Percentiles rank a stretch among this genome's conserved stretches.
Conservation (phyloP, 148 eudicot species). For the Suaeda aralocaspica region DNA sequence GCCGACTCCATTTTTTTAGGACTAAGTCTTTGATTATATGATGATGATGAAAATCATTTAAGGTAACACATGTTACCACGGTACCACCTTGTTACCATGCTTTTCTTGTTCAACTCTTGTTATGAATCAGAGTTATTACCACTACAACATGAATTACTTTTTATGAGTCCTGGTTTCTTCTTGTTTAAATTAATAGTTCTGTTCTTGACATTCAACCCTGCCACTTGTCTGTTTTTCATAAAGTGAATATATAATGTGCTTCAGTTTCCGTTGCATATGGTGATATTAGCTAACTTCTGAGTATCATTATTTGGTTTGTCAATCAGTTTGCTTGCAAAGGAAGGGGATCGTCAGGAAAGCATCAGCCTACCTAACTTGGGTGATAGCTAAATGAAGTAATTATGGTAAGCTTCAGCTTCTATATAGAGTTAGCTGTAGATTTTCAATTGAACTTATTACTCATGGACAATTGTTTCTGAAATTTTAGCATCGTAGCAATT, state of each 20-base stretch:
- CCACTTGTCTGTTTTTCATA: background rate
- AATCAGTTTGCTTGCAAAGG: background rate
- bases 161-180: background rate
- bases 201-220: background rate
- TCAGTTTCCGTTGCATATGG: background rate
- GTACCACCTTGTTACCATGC: background rate
- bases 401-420: conserved; percentile 1
- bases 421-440: background rate
- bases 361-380: background rate
- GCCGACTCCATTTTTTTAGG: too few species aligned
- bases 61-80: too few species aligned
- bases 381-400: background rate
- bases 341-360: background rate
- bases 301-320: background rate
- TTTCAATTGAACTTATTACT: too few species aligned
- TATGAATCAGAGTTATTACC: background rate
- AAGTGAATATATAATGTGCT: background rate
- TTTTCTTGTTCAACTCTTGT: background rate
- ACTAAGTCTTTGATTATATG: too few species aligned
- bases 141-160: background rate
- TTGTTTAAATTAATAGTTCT: background rate
- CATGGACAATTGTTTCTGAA: too few species aligned
- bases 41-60: too few species aligned
- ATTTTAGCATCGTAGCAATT: too few species aligned
- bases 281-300: background rate